These are phyloP conservation scores for Suillus subalutaceus DNA, from an alignment of 768 basidiomycete genomes.

Conservation along the genomic window DNA sequence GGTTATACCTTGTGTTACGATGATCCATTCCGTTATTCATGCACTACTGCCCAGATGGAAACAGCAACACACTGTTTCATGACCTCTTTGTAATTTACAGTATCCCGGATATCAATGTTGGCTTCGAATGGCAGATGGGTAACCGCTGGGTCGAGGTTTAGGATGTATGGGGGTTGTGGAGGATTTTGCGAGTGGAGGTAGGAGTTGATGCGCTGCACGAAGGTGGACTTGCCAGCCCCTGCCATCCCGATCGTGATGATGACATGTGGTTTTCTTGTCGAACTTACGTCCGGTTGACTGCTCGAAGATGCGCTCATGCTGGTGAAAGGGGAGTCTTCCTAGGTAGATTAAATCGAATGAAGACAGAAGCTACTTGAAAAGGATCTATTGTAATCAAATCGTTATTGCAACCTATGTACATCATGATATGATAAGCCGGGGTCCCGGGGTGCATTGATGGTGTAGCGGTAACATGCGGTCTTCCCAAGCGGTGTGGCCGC, in stretches of 20 bases:
- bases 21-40: constrained; percentile 21
- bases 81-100: constrained; percentile 95
- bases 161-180: constrained; percentile 83
- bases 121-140: constrained; percentile 89
- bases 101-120: constrained; percentile 98
- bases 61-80: constrained; percentile 93
- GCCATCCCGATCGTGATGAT: constrained; percentile 97
- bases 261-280: constrained; percentile 63
- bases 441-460: constrained; percentile 10
- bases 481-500: constrained; percentile 12
- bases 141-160: constrained; percentile 98
- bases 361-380: not conserved
- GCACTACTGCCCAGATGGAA: constrained; percentile 20
- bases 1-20: constrained; percentile 76
- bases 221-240: constrained; percentile 96
- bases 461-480: constrained; percentile 17
- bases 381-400: not conserved
- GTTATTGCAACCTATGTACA: too few species aligned
- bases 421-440: not conserved
- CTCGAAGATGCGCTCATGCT: constrained; percentile 27
- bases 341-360: not conserved
- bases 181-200: constrained; percentile 75
- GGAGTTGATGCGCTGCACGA: constrained; percentile 93
- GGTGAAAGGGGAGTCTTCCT: not conserved
- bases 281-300: constrained; percentile 5